Percentiles rank a stretch among this genome's conserved stretches.
Evolutionary conservation across 306 rosid species (phyloP).

Genomic region (Rubus idaeus): DNA sequence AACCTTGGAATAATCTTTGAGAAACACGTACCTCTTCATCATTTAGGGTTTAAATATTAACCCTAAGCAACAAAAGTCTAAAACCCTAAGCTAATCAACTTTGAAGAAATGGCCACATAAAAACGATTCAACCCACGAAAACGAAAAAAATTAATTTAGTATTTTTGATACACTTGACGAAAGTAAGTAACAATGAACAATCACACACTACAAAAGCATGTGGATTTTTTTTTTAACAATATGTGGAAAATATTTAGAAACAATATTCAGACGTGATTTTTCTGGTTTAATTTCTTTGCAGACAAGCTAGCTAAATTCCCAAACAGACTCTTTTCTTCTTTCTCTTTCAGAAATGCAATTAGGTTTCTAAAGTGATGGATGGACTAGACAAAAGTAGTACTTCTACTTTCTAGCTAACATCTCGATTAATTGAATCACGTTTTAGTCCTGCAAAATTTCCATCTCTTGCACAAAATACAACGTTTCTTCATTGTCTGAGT

Average conservation of each 20-base stretch:
- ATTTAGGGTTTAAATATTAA: no score
- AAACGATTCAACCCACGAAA: no score
- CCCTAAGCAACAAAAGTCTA: no score
- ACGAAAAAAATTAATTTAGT: no score
- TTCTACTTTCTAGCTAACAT: conserved; percentile 15
- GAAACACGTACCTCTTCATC: no score
- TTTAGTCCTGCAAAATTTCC: conserved; percentile 13
- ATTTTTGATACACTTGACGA: no score
- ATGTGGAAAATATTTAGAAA: not conserved
- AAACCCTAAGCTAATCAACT: no score
- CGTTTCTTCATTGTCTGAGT: not conserved
- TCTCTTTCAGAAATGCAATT: not conserved
- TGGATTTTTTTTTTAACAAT: no score
- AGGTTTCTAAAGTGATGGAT: not conserved
- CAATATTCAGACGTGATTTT: not conserved
- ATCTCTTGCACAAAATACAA: conserved; percentile 11
- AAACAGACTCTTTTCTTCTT: not conserved
- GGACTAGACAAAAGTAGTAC: not conserved
- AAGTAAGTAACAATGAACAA: not conserved
- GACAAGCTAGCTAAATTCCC: not conserved
- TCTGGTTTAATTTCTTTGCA: not conserved
- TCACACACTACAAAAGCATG: not conserved
- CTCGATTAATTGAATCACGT: conserved; percentile 37
- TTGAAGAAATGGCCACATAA: no score
- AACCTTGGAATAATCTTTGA: no score